phyloP scores from a whole-genome alignment of 2,329 filamentous ascomycete species.

The Lachnellula willkommii region DNA sequence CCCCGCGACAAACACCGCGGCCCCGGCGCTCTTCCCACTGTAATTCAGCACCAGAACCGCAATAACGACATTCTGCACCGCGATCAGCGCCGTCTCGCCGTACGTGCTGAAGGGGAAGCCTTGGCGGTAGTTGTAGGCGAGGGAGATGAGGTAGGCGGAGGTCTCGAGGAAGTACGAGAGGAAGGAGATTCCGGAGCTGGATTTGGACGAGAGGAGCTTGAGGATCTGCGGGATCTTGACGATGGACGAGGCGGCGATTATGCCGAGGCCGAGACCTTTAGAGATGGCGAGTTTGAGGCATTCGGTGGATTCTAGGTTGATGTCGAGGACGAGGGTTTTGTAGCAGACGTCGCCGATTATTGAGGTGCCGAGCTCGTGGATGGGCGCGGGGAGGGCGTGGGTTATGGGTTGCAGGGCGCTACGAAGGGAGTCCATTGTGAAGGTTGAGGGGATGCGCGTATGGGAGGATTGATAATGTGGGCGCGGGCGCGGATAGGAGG shows the following conservation, averaged over 20 bases:
- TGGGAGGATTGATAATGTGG: not conserved
- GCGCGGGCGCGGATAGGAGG: not conserved
- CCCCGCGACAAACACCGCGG: constrained; percentile 72
- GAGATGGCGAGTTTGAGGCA: constrained; percentile 88
- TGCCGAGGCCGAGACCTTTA: constrained; percentile 88
- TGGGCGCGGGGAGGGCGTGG: constrained; percentile 64
- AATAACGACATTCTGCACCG: constrained; percentile 88
- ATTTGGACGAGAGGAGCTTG: constrained; percentile 78
- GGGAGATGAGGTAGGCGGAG: constrained; percentile 74
- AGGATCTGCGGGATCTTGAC: constrained; percentile 97
- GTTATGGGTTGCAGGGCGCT: constrained; percentile 62
- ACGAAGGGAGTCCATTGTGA: constrained; percentile 55
- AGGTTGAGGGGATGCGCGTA: not conserved
- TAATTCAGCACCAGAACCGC: constrained; percentile 81
- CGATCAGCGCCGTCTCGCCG: constrained; percentile 88
- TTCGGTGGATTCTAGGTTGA: constrained; percentile 68
- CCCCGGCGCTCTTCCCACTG: constrained; percentile 57
- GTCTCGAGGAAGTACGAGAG: constrained; percentile 92
- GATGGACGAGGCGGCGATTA: constrained; percentile 81
- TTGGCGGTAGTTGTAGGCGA: constrained; percentile 88
- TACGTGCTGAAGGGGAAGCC: constrained; percentile 95
- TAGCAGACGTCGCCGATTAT: constrained; percentile 84
- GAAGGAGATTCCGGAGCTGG: constrained; percentile 79
- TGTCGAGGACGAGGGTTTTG: constrained; percentile 74
- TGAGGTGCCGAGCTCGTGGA: constrained; percentile 68